Conservation (phyloP, 2,329 filamentous ascomycete genomes). For the Celoporthe dispersa region DNA sequence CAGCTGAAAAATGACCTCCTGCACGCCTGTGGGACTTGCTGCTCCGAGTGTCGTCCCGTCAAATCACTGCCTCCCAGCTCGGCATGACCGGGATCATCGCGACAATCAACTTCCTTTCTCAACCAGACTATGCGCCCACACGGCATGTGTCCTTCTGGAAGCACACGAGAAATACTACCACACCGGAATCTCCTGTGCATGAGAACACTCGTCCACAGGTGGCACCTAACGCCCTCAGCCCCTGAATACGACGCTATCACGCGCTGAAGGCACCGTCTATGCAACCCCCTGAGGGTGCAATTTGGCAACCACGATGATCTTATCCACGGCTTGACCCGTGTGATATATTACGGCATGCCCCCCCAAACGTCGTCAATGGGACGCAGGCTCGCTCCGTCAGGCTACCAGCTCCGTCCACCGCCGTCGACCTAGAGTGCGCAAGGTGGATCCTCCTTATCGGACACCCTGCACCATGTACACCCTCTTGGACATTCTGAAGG, state of each 20-base stretch:
- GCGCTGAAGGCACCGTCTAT: conserved; percentile 1
- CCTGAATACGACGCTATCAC: conserved; percentile 7
- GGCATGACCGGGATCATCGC: not conserved
- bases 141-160: conserved; percentile 4
- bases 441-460: not conserved
- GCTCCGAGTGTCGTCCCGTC: not conserved
- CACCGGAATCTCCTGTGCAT: conserved; percentile 10
- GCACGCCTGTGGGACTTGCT: not conserved
- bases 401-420: not conserved
- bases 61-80: conserved; percentile 1
- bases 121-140: not conserved
- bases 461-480: conserved; percentile 14
- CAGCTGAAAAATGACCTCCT: not conserved
- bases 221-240: conserved; percentile 2
- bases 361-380: not conserved
- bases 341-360: not conserved
- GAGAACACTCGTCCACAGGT: not conserved
- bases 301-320: not conserved
- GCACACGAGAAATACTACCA: not conserved
- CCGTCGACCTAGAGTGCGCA: not conserved
- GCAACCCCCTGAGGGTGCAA: not conserved
- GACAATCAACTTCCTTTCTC: conserved; percentile 11
- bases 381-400: not conserved
- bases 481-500: not conserved
- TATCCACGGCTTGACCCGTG: not conserved